Base-by-base conservation (phyloP, 257 asterid species). In the Fraxinus excelsior region DNA sequence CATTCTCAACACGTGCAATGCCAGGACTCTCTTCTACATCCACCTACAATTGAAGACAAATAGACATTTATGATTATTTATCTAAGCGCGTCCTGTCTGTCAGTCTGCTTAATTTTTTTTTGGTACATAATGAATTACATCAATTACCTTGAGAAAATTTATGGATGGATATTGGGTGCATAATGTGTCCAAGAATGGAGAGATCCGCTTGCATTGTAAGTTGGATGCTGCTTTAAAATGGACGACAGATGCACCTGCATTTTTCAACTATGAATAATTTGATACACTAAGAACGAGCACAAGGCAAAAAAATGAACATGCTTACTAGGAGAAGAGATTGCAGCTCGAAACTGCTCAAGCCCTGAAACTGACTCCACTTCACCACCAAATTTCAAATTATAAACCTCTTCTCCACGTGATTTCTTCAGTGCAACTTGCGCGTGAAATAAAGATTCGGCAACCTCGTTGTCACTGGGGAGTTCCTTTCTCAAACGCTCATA, bases 341-440 rank as follows among this genome's bases (percentile, higher is more conserved):
- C 95, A 40, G 96, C 94, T 71, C 83, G 90, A 82, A 93, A 90
- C 87, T 91, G 94, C 75, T 93, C 95, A 72, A 90, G 89, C 68
- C 85, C 78, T 0, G 87, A 85, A 67, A 91, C 89, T 7, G 85
- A 79, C 85, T 91, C 97, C 71, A 91, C 94, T 70, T 89, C 96
- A 35, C 96, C 96, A 8, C 97, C 94, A 80, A 89, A 91, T 80
- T 90, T 93, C 96, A 90, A 78, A 82, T 90, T 87, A 42, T 82
- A 70, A 26, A 89, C 94, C 35, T 91, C 97, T 87, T 93, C 99
- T 23, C 97, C 97, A 1, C 81, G 88, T 18, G 94, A 92, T 84
- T 88, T 91, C 79, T 75, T 92, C 79, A 93, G 67, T 13, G 93
- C 92, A 79, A 88, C 90, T 80, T 91, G 94, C 2, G 94, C 92